Percentiles rank a stretch among this genome's conserved stretches.
Evolutionary conservation across 805 yeast species (phyloP).

Genomic region (Peterozyma toletana): DNA sequence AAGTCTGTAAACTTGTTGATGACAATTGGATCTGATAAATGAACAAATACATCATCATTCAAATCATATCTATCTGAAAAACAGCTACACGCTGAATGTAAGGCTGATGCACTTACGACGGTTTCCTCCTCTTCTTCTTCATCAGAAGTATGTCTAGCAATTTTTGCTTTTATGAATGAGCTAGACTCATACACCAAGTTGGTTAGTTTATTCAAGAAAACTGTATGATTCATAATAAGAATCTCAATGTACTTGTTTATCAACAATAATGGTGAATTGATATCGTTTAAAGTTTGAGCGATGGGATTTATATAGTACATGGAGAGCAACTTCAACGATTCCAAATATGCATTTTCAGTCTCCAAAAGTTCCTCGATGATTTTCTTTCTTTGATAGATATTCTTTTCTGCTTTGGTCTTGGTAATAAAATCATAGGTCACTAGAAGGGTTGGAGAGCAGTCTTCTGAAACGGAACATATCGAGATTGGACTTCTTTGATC

Average conservation of each 20-base stretch:
- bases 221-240: conserved; percentile 24
- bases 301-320: conserved; percentile 36
- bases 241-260: conserved; percentile 20
- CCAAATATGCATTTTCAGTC: conserved; percentile 42
- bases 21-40: conserved; percentile 1
- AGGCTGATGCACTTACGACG: conserved; percentile 15
- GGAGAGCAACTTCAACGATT: conserved; percentile 32
- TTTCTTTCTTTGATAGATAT: conserved; percentile 13
- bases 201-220: conserved; percentile 13
- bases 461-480: no score
- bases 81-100: conserved; percentile 13
- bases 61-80: conserved; percentile 4
- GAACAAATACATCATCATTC: conserved; percentile 4
- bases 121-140: not conserved
- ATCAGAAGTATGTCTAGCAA: no score
- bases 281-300: conserved; percentile 10
- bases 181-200: not conserved
- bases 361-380: conserved; percentile 38
- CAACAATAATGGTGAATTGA: conserved; percentile 28
- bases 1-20: conserved; percentile 12
- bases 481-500: no score
- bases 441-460: no score
- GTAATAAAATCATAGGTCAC: no score
- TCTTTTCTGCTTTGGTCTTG: no score
- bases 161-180: no score